Evolutionary conservation across 805 yeast genomes (phyloP), one percentile per base, ranked within the genome.

Genomic region (Diddensiella santjacobensis): DNA sequence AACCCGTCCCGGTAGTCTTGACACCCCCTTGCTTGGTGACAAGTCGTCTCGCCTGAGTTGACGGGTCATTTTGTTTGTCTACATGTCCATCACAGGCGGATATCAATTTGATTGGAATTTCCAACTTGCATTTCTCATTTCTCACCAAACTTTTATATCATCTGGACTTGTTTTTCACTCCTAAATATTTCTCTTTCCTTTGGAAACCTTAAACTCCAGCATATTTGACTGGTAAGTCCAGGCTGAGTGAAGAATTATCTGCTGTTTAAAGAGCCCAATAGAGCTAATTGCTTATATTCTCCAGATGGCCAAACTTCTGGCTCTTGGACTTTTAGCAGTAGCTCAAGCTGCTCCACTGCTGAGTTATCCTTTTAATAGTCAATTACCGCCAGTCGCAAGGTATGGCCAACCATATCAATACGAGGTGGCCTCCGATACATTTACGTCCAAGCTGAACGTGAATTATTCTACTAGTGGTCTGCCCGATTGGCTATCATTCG

Each of bases 381-480:
- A 91, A 68, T 73, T 82, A 19, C 98, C 98, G 3, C 84, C 88
- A 29, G 87, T 93, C 11, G 98, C 96, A 3, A 74, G 95, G 49
- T 78, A 80, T 13, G 78, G 78, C 50, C 72, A 78, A 57, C 56
- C 63, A 2, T 91, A 83, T 67, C 56, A 69, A 17, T 91, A 87
- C 66, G 74, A 82, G 31, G 67, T 91, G 37, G 82, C 89, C 46
- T 69, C 77, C 50, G 79, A 81, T 56, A 91, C 98, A 1, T 88
- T 78, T 64, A 61, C 70, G 44, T 37, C 60, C 42, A 67, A 65
- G 20, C 72, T 71, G 17, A 44, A 66, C 4, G 72, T 89, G 31
- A 49, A 71, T 4, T 87, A 87, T 64, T 58, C 77, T 2, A 84
- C 79, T 0, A 64, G 71, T 18, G 68, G 73, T 45, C 69, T 83